Evolutionary conservation across 1,139 yeast species (phyloP), one percentile per base, ranked within the genome.

Genomic region (Pichia sp.): DNA sequence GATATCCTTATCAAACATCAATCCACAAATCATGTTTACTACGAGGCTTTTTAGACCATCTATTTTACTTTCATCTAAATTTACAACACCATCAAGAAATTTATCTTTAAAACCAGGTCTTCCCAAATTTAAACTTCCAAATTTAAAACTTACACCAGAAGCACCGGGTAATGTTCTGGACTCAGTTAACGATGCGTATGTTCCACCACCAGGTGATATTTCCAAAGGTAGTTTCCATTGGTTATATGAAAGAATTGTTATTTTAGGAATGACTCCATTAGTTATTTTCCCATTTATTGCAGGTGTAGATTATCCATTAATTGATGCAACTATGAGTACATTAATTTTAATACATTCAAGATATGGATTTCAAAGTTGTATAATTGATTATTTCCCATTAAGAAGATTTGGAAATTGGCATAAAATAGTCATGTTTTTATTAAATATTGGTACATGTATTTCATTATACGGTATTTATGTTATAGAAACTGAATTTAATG

Each of bases 331-430:
- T 3, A 71, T 83, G 59, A 73, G 82, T 27, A 68, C 79, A 26
- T 66, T 79, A 29, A 63, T 83, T 52, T 69, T 84, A 58, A 75
- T 78, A 56, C 92, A 85, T 66, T 73, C 81, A 52, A 80, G 76
- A 64, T 78, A 81, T 57, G 94, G 92, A 34, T 78, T 84, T 71
- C 83, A 83, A 66, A 72, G 86, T 43, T 85, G 94, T 73, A 84
- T 86, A 58, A 79, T 79, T 51, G 95, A 86, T 67, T 86, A 86
- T 69, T 81, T 86, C 49, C 89, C 89, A 39, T 66, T 71, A 56
- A 74, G 95, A 70, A 86, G 81, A 26, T 86, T 81, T 61, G 92
- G 92, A 40, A 65, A 72, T 36, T 78, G 76, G 74, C 82, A 83
- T 67, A 73, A 73, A 56, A 71, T 72, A 56, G 89, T 89, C 53